Evolutionary conservation across 208 protist species (phyloP).

Genomic region (Leishmania lainsoni): DNA sequence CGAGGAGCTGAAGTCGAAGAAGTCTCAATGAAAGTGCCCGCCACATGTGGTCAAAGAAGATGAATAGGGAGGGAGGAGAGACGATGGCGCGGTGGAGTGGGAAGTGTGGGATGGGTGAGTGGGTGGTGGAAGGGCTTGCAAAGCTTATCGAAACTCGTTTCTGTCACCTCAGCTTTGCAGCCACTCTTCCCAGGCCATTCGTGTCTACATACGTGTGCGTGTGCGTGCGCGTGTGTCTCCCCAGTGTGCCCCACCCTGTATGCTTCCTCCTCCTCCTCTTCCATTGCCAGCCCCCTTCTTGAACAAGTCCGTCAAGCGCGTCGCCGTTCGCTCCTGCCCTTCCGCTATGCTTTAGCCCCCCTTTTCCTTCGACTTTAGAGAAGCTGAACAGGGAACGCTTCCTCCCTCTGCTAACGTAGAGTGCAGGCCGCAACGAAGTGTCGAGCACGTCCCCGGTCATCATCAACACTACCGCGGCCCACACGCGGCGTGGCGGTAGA

Average conservation of each 20-base stretch:
- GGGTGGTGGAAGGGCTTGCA: not conserved
- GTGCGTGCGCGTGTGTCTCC: not conserved
- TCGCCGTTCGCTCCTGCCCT: not conserved
- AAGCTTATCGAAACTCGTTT: not conserved
- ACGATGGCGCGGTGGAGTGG: not conserved
- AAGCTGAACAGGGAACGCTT: too few relatives aligned
- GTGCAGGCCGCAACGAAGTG: too few relatives aligned
- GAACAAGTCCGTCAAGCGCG: not conserved
- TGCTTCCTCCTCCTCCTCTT: not conserved
- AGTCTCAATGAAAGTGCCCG: conserved; percentile 3
- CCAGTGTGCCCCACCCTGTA: not conserved
- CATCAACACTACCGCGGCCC: too few relatives aligned
- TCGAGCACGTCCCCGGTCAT: too few relatives aligned
- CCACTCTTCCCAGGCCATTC: not conserved
- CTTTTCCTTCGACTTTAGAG: too few relatives aligned
- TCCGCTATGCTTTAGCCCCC: not conserved
- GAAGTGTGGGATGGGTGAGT: not conserved
- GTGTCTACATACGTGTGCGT: not conserved
- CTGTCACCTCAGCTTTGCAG: not conserved
- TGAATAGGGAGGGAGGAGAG: not conserved
- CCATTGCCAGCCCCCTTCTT: not conserved
- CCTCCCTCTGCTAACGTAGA: too few relatives aligned
- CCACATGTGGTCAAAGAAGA: not conserved
- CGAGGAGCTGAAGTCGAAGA: conserved; percentile 12
- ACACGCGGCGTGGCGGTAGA: too few relatives aligned